Evolutionary conservation across 78 protist species (phyloP).

Genomic region (Parvularia atlantis): DNA sequence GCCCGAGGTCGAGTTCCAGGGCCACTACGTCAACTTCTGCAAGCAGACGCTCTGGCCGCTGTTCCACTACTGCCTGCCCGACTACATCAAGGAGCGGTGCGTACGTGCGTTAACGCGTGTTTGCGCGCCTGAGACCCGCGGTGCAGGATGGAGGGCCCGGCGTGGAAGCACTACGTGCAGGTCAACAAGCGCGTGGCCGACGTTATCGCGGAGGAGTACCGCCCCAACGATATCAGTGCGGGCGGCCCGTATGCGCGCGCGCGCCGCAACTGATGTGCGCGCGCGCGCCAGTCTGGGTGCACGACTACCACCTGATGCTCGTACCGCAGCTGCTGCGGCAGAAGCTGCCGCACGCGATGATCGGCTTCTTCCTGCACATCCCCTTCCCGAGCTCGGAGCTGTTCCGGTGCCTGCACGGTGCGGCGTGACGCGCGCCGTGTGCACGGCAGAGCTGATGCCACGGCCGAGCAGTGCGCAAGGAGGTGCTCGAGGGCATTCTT

Average conservation of each 20-base stretch:
- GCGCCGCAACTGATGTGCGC: not conserved
- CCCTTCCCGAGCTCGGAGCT: slow-evolving; percentile 82
- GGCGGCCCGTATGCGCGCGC: not conserved
- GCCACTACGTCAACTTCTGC: slow-evolving; percentile 59
- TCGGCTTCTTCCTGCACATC: slow-evolving; percentile 84
- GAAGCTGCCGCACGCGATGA: slow-evolving; percentile 30
- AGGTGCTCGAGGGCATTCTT: slow-evolving; percentile 58
- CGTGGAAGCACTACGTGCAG: slow-evolving; percentile 45
- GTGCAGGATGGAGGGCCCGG: slow-evolving; percentile 6
- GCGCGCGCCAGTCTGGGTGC: slow-evolving; percentile 35
- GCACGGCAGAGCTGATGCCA: too few relatives aligned
- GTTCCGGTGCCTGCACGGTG: slow-evolving; percentile 68
- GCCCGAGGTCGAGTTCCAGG: slow-evolving; percentile 19
- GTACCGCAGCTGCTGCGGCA: slow-evolving; percentile 55
- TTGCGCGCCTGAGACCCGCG: too few relatives aligned
- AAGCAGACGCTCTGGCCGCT: slow-evolving; percentile 74
- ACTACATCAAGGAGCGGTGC: slow-evolving; percentile 19
- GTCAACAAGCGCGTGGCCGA: slow-evolving; percentile 47
- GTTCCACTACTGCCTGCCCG: slow-evolving; percentile 62
- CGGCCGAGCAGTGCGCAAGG: slow-evolving; percentile 59
- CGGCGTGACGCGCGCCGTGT: too few relatives aligned
- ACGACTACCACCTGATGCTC: slow-evolving; percentile 86
- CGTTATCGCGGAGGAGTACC: slow-evolving; percentile 32
- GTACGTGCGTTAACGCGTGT: too few relatives aligned
- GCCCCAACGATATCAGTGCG: slow-evolving; percentile 25